Evolutionary conservation across 1,139 yeast genomes (phyloP).

Genomic region (Saccharomyces hybrid): DNA sequence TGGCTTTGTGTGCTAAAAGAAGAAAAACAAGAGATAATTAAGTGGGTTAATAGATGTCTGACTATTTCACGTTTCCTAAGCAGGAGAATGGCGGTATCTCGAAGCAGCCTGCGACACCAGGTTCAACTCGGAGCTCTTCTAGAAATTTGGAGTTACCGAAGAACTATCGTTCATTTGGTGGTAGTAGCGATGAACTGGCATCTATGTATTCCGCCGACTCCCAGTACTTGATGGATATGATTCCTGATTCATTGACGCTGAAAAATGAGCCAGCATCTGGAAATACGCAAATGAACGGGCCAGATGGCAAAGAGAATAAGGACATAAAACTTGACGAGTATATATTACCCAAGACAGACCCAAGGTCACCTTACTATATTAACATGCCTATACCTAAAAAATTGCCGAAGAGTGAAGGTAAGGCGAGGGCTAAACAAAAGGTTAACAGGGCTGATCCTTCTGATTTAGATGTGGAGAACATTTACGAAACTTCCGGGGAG

Average conservation of each 20-base stretch:
- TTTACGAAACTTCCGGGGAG: constrained; percentile 4
- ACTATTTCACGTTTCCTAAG: constrained; percentile 1
- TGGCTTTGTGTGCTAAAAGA: background rate
- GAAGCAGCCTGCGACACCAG: background rate
- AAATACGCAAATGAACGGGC: background rate
- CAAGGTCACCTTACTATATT: constrained; percentile 31
- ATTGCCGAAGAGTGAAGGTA: constrained; percentile 1
- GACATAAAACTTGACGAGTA: background rate
- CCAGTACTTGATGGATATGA: constrained; percentile 19
- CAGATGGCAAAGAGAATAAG: background rate
- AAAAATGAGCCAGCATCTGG: constrained; percentile 4
- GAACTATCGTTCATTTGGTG: constrained; percentile 6
- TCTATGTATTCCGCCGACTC: constrained; percentile 20
- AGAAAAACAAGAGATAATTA: background rate
- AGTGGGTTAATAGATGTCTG: background rate
- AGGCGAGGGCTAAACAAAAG: background rate
- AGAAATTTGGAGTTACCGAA: constrained; percentile 6
- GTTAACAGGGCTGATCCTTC: constrained; percentile 4
- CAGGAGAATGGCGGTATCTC: background rate
- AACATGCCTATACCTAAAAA: constrained; percentile 29
- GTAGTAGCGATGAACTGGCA: constrained; percentile 11
- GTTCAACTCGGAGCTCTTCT: background rate
- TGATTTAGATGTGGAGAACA: background rate
- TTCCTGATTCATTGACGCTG: constrained; percentile 15
- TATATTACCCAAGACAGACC: constrained; percentile 28